Percentiles rank a stretch among this genome's conserved stretches.
phyloP scores from a whole-genome alignment of 352 stramenopile genomes.

The Globisporangium carolinianum region DNA sequence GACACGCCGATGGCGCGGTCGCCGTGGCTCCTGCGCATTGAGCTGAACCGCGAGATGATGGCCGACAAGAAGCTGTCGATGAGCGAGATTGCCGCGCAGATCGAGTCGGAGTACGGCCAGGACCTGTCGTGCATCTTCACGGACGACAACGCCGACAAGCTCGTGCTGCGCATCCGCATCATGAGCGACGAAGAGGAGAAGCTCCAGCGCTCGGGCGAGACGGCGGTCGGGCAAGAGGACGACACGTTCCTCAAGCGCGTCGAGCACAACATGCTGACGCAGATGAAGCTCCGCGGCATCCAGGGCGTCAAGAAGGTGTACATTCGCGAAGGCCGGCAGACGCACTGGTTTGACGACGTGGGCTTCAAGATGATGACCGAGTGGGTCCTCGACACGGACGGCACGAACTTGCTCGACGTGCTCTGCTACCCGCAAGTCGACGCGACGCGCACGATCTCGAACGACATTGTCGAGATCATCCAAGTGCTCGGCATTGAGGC shows the following conservation, averaged over 20 bases:
- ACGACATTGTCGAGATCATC: conserved; percentile 99
- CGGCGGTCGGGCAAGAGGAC: conserved; percentile 87
- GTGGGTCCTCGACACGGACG: conserved; percentile 99
- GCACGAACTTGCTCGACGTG: conserved; percentile 97
- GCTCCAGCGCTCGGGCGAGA: conserved; percentile 70
- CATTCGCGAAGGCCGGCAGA: conserved; percentile 94
- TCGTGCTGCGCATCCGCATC: conserved; percentile 96
- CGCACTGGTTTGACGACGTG: conserved; percentile 92
- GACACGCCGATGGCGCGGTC: conserved; percentile 92
- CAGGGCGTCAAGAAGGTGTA: conserved; percentile 98
- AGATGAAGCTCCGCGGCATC: conserved; percentile 96
- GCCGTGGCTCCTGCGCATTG: conserved; percentile 98
- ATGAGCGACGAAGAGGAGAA: conserved; percentile 92
- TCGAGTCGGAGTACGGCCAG: conserved; percentile 93
- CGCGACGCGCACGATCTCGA: conserved; percentile 94
- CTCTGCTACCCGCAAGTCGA: conserved; percentile 97
- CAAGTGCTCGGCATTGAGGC: conserved; percentile 92
- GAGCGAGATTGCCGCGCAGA: conserved; percentile 94
- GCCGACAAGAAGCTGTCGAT: conserved; percentile 97
- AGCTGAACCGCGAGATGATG: conserved; percentile 97
- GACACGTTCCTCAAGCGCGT: conserved; percentile 97
- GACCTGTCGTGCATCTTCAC: conserved; percentile 96
- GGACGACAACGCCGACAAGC: conserved; percentile 97
- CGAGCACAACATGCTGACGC: conserved; percentile 96
- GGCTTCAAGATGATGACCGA: conserved; percentile 95